Conservation (phyloP, 176 grass and related monocot species). For the Oryza rufipogon region DNA sequence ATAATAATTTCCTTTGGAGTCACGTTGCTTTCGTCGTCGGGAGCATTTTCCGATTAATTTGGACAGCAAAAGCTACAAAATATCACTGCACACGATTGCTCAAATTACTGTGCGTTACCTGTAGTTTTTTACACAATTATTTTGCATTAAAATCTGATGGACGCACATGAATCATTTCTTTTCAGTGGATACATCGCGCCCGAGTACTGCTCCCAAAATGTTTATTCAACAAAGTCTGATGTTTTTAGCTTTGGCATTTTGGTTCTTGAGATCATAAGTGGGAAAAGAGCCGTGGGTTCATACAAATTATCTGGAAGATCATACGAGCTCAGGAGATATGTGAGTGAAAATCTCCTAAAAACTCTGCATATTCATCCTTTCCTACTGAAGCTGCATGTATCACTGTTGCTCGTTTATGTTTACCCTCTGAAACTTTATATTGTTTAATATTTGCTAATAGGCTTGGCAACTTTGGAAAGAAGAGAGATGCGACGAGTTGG, state of each 20-base stretch:
- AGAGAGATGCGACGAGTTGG: constrained; percentile 4
- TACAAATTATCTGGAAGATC: constrained; percentile 30
- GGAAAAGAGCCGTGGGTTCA: constrained; percentile 12
- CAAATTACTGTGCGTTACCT: not conserved
- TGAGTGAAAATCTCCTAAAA: not conserved
- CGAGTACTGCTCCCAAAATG: constrained; percentile 44
- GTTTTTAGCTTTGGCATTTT: constrained; percentile 57
- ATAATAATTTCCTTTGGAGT: not conserved
- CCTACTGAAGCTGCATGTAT: not conserved
- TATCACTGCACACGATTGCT: not conserved
- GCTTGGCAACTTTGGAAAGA: constrained; percentile 29
- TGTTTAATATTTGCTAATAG: not conserved
- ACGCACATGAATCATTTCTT: not conserved
- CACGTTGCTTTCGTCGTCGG: not conserved
- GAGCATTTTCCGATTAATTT: not conserved
- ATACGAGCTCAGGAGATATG: constrained; percentile 35
- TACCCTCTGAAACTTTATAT: not conserved
- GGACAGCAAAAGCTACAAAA: not conserved
- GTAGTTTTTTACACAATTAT: not conserved
- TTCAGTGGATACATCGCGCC: constrained; percentile 60
- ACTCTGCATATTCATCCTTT: not conserved
- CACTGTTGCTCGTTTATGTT: not conserved
- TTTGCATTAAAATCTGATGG: not conserved
- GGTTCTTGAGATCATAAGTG: constrained; percentile 55
- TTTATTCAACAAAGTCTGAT: constrained; percentile 50